Evolutionary conservation across 1,139 yeast species (phyloP).

Genomic region (Protomyces lactucae-debilis): DNA sequence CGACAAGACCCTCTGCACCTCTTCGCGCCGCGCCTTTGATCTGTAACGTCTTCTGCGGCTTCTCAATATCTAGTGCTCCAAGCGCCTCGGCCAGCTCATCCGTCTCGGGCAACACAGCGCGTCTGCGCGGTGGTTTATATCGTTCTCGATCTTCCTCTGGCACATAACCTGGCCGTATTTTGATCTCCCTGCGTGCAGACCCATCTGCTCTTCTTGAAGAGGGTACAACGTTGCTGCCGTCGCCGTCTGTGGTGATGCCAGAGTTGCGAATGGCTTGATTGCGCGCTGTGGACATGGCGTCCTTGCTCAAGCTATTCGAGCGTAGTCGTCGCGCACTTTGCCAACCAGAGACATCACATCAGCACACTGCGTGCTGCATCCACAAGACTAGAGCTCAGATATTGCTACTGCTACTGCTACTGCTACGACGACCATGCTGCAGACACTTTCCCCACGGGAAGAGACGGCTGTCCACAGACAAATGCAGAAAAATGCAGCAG

Average conservation of each 20-base stretch:
- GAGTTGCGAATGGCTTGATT: slow-evolving; percentile 13
- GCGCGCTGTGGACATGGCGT: background rate
- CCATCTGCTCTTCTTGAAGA: slow-evolving; percentile 42
- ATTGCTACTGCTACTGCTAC: background rate
- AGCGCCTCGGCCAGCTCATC: background rate
- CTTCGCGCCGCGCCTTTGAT: background rate
- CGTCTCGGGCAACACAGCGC: background rate
- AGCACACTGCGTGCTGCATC: background rate
- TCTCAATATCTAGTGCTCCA: background rate
- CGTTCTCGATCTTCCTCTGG: slow-evolving; percentile 42
- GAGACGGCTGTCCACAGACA: slow-evolving; percentile 20
- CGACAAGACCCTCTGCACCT: background rate
- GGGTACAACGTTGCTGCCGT: slow-evolving; percentile 30
- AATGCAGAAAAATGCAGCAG: slow-evolving; percentile 23
- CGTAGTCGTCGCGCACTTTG: background rate
- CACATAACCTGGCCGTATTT: slow-evolving; percentile 43
- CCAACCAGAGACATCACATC: background rate
- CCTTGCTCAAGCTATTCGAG: background rate
- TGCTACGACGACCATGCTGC: slow-evolving; percentile 3
- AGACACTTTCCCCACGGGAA: slow-evolving; percentile 18
- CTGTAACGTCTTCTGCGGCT: background rate
- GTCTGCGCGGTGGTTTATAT: slow-evolving; percentile 32
- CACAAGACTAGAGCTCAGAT: background rate
- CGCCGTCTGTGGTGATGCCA: slow-evolving; percentile 27
- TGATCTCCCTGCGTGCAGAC: slow-evolving; percentile 39